Conservation (phyloP, 495 filamentous ascomycete genomes). For the Hypoxylon cercidicola region DNA sequence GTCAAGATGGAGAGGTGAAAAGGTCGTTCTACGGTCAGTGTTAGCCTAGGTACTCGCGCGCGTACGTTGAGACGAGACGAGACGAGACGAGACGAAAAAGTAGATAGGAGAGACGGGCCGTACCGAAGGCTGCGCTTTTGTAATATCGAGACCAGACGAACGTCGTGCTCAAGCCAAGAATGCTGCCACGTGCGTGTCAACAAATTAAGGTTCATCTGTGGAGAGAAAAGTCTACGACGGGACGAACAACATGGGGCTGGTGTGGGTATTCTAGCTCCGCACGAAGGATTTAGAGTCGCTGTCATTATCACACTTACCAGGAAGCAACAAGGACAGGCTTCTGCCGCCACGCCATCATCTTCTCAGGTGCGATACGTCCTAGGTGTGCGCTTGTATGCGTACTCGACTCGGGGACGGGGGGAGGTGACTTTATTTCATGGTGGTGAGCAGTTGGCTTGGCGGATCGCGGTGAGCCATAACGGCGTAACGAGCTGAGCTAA, state of each 20-base stretch:
- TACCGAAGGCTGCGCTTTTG: conserved; percentile 42
- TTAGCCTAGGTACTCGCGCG: conserved; percentile 4
- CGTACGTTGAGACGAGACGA: background rate
- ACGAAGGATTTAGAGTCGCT: too few relatives aligned
- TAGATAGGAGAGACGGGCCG: conserved; percentile 14
- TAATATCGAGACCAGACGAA: conserved; percentile 41
- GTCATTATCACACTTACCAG: conserved; percentile 24
- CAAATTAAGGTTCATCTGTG: too few relatives aligned
- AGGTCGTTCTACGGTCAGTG: conserved; percentile 33
- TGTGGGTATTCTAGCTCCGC: too few relatives aligned
- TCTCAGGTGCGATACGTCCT: background rate
- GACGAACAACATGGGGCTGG: background rate
- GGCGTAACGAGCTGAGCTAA: too few relatives aligned
- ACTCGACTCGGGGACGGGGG: conserved; percentile 2
- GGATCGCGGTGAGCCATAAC: too few relatives aligned
- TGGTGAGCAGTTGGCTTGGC: background rate
- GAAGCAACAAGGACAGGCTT: conserved; percentile 24
- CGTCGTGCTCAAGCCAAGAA: conserved; percentile 26
- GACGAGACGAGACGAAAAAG: background rate
- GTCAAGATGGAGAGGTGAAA: conserved; percentile 43
- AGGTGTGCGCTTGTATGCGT: conserved; percentile 7
- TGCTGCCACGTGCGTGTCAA: conserved; percentile 15
- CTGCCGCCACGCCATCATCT: conserved; percentile 21
- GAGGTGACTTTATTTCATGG: conserved; percentile 14
- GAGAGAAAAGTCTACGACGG: too few relatives aligned